Base-by-base conservation (phyloP, 805 yeast species). In the Wickerhamiella bombiphila region DNA sequence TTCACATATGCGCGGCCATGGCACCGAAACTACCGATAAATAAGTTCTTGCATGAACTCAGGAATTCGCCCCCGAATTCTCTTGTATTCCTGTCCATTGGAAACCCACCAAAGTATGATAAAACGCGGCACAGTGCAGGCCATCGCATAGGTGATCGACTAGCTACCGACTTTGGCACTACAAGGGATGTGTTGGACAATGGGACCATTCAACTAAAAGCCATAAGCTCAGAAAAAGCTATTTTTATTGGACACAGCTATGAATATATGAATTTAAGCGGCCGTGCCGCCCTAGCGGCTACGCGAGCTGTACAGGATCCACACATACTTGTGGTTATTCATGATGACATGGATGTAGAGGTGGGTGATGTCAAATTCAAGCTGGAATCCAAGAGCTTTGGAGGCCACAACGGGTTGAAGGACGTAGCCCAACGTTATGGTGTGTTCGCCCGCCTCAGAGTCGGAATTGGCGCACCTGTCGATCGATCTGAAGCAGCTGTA, bases 391-490 rank as follows among this genome's bases (percentile, higher is more conserved):
- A 77, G 0, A 70, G 81, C 31, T 65, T 74, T 13, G 63, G 91
- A 32, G 95, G 94, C 0, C 97, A 86, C 50, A 83, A 82, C 51
- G 96, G 95, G 0, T 61, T 86, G 20, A 67, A 68, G 43, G 70
- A 78, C 29, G 66, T 86, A 3, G 76, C 76, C 0, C 13, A 17
- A 19, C 51, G 44, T 20, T 20, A 41, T n/a, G 61, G 64, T 25
- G 64, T 62, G 14, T 81, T 76, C 51, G 65, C 71, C n/a, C 70
- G 81, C 36, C 52, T 85, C 11, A 71, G 78, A 14, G 63, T 85
- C 6, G 96, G 96, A 0, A 79, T 86, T 13, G 93, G 82, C 1
- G 62, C 80, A 38, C 78, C 86, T 1, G 58, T 55, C 5, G 50
- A 59, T 4, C 61, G 70, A 36, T 64, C 63, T 30, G 57, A 61